Percentiles rank a stretch among this genome's conserved stretches.
phyloP scores from a whole-genome alignment of 169 alveolate genomes.

The Miamiensis avidus region DNA sequence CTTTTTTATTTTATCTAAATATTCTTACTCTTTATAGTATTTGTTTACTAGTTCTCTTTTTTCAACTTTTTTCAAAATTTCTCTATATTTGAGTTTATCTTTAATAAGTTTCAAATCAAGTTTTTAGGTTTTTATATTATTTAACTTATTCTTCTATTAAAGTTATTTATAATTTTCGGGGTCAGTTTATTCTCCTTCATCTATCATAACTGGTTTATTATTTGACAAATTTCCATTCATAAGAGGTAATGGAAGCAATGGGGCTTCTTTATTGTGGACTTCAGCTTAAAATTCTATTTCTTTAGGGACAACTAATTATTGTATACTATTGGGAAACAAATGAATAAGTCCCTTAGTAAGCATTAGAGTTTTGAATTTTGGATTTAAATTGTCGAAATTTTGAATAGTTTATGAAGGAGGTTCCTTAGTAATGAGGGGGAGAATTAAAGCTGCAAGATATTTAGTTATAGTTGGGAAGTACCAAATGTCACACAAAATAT shows the following conservation, averaged over 20 bases:
- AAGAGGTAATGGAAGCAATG: too few relatives aligned
- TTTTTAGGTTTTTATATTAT: background rate
- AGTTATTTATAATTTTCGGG: too few relatives aligned
- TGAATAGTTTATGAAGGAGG: slow-evolving; percentile 21
- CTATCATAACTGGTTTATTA: too few relatives aligned
- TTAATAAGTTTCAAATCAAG: too few relatives aligned
- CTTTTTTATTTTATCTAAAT: too few relatives aligned
- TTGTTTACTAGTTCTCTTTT: background rate
- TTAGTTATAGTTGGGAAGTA: slow-evolving; percentile 21
- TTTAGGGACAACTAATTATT: slow-evolving; percentile 1
- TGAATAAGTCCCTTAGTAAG: slow-evolving; percentile 18
- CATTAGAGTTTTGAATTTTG: slow-evolving; percentile 13
- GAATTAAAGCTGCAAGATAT: slow-evolving; percentile 22
- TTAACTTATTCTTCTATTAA: too few relatives aligned
- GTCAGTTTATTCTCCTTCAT: too few relatives aligned
- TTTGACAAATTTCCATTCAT: too few relatives aligned
- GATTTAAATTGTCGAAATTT: slow-evolving; percentile 31
- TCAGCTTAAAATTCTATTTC: background rate
- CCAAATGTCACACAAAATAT: slow-evolving; percentile 33
- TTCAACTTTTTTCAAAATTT: background rate
- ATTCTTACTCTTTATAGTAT: background rate
- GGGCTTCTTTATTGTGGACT: background rate
- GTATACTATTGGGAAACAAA: slow-evolving; percentile 1
- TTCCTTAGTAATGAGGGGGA: slow-evolving; percentile 19
- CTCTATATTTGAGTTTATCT: too few relatives aligned